These are phyloP conservation scores for Cinnamomum micranthum DNA, from an alignment of 164 flowering plant species.

Conservation along the genomic window DNA sequence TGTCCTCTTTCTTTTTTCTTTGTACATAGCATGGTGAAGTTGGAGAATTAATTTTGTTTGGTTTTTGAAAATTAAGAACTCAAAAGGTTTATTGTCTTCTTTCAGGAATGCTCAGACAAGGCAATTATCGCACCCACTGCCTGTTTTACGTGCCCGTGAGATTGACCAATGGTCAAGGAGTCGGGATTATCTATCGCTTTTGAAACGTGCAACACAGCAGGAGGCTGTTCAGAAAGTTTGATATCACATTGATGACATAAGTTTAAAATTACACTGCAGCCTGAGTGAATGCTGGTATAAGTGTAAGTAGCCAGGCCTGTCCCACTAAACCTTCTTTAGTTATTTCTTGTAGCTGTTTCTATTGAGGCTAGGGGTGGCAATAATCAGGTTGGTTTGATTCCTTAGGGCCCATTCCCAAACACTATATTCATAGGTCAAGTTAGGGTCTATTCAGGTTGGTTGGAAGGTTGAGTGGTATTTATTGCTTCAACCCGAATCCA, in stretches of 20 bases:
- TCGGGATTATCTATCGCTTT: conserved; percentile 57
- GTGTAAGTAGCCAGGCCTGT: conserved; percentile 7
- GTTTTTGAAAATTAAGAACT: background rate
- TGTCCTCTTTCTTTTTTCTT: background rate
- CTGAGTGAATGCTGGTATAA: background rate
- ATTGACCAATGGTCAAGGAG: conserved; percentile 96
- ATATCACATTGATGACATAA: background rate
- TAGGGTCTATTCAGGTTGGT: no score
- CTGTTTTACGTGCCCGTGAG: conserved; percentile 93
- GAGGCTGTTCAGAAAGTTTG: conserved; percentile 25
- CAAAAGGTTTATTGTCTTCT: conserved; percentile 1
- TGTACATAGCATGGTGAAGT: background rate
- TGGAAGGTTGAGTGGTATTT: no score
- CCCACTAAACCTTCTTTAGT: background rate
- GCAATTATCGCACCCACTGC: conserved; percentile 95
- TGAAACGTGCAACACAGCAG: conserved; percentile 43
- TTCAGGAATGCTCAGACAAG: conserved; percentile 95
- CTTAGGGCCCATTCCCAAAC: no score
- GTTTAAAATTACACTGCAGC: background rate
- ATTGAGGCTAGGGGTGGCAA: no score
- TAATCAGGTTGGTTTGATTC: no score
- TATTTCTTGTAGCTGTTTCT: no score
- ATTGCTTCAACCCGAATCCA: no score
- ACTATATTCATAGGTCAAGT: no score
- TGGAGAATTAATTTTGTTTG: background rate